Base-by-base conservation (phyloP, 768 basidiomycete genomes). In the Termitomyces sp. region DNA sequence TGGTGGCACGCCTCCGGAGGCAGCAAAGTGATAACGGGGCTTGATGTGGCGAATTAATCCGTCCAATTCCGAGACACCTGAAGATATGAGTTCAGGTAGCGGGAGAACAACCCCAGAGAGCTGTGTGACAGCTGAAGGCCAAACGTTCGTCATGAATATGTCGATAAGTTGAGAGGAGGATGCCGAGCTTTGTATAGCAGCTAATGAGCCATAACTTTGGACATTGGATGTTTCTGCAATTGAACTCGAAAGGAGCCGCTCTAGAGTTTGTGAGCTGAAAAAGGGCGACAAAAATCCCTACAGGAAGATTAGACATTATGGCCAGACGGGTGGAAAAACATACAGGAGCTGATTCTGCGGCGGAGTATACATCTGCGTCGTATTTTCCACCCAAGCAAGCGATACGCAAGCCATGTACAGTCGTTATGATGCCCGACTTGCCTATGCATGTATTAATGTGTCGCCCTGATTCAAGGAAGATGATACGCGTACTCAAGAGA, bases 1-100 rank as follows among this genome's bases (percentile, higher is more conserved):
- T 0, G 89, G 79, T 15, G 82, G 81, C n/a, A 77, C 72, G 0
- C 85, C 84, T 15, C 82, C 84, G 9, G 78, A 77, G 50, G 82
- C 81, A 22, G 88, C 82, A 67, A 98, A 92, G 65, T 95, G 86
- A 73, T 99, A 99, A 51, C 91, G 82, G 2, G 96, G 94, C 64
- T 87, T 88, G 26, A 81, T 83, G 58, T 79, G 80, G 26, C 77
- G 75, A 36, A 89, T 76, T 1, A 87, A 70, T 39, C 90, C 86
- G 60, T 88, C 84, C 5, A 91, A 72, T 16, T 87, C 82, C 1
- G 79, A 76, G 0, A 83, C 83, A 5, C 78, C 79, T 10, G 71
- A 65, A 39, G 73, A 62, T 18, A 75, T 66, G 29, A 83, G 68
- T 55, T 81, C 75, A 45, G 82, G 70, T 18, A 73, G 69, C 4